These are phyloP conservation scores for Heliamphora exappendiculata DNA, from an alignment of 148 eudicot species.

Conservation along the genomic window DNA sequence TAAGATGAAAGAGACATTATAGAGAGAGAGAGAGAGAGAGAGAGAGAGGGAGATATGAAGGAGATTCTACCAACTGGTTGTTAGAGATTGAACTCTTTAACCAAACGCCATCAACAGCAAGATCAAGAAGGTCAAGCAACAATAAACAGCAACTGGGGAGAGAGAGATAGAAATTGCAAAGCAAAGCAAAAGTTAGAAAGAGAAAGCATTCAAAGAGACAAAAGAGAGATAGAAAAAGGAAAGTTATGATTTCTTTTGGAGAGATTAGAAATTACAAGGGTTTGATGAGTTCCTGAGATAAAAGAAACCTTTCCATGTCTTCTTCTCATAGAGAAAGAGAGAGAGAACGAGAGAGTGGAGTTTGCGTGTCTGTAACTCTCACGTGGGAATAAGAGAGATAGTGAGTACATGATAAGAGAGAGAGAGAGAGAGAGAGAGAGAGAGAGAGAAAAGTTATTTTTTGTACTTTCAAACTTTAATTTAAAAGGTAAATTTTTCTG, in stretches of 20 bases:
- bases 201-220: slow-evolving; percentile 3
- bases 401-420: slow-evolving; percentile 17
- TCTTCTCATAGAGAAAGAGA: slow-evolving; percentile 19
- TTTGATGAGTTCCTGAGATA: slow-evolving; percentile 5
- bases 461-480: slow-evolving; percentile 26
- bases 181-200: slow-evolving; percentile 9
- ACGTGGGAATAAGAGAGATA: slow-evolving; percentile 34
- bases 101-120: slow-evolving; percentile 40
- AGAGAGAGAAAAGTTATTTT: slow-evolving; percentile 22
- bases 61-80: slow-evolving; percentile 56
- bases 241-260: slow-evolving; percentile 14
- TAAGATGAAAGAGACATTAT: slow-evolving; percentile 14
- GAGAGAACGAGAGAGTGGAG: slow-evolving; percentile 6
- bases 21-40: slow-evolving; percentile 13
- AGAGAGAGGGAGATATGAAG: slow-evolving; percentile 5
- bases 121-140: slow-evolving; percentile 29
- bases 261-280: no score
- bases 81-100: slow-evolving; percentile 55
- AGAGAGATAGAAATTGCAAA: slow-evolving; percentile 2
- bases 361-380: slow-evolving; percentile 17
- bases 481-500: slow-evolving; percentile 7
- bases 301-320: slow-evolving; percentile 11
- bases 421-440: slow-evolving; percentile 14
- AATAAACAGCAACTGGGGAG: slow-evolving; percentile 16
- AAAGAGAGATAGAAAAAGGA: slow-evolving; percentile 21